Percentiles rank a stretch among this genome's conserved stretches.
phyloP scores from a whole-genome alignment of 306 rosid species.

The Mucuna pruriens region DNA sequence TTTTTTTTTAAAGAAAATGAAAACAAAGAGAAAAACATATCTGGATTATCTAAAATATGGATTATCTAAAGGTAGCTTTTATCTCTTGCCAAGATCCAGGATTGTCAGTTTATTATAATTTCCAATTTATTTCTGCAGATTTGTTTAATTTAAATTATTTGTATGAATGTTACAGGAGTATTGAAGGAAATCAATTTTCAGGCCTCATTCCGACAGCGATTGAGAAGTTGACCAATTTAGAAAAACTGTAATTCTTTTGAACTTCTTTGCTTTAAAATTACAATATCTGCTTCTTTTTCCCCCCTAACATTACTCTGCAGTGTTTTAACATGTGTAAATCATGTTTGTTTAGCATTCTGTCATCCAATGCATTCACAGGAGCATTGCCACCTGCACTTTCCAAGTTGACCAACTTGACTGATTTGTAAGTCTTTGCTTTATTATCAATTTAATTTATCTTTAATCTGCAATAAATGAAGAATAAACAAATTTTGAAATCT shows the following conservation, averaged over 20 bases:
- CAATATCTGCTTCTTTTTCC: not conserved
- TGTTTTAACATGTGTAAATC: constrained; percentile 34
- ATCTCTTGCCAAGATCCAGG: not conserved
- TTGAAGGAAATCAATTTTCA: constrained; percentile 79
- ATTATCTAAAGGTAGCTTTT: not conserved
- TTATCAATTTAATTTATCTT: constrained; percentile 5
- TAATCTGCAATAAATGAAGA: not conserved
- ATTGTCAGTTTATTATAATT: constrained; percentile 10
- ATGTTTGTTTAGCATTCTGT: constrained; percentile 57
- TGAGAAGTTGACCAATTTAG: constrained; percentile 65
- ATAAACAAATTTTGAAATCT: constrained; percentile 21
- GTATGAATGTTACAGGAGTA: constrained; percentile 64
- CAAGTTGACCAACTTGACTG: constrained; percentile 79
- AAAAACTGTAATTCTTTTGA: constrained; percentile 67
- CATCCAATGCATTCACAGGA: constrained; percentile 86
- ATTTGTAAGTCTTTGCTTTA: constrained; percentile 66
- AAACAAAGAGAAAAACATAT: not conserved
- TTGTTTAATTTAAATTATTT: constrained; percentile 9
- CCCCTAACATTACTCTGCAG: not conserved
- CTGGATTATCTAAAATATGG: not conserved
- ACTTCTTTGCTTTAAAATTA: constrained; percentile 22
- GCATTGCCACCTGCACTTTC: constrained; percentile 65
- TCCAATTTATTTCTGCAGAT: constrained; percentile 5
- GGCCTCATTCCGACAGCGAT: constrained; percentile 75
- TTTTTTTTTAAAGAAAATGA: too few relatives aligned